A percentile compares a stretch with the other conserved stretches of the same genome.
Conservation (phyloP, 78 protist species). For the Dictyostelium firmibasis region DNA sequence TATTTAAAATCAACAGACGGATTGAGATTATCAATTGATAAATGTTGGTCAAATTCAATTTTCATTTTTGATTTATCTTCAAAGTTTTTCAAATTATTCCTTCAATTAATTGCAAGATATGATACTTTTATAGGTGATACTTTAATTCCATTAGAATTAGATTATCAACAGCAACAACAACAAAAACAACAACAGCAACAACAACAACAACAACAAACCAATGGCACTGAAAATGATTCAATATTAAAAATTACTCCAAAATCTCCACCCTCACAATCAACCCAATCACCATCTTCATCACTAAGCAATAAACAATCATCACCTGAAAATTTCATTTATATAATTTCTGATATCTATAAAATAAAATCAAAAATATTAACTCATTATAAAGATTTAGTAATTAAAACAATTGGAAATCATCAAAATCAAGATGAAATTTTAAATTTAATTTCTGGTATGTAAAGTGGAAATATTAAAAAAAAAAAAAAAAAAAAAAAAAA, state of each 20-base stretch:
- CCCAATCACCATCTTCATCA: neutral
- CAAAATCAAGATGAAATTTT: neutral
- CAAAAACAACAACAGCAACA: neutral
- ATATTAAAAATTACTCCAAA: neutral
- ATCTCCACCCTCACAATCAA: neutral
- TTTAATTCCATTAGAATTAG: neutral
- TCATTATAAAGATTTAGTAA: neutral
- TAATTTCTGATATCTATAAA: slow-evolving; percentile 36
- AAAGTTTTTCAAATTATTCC: slow-evolving; percentile 43
- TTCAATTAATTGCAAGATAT: slow-evolving; percentile 42
- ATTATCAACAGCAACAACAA: neutral
- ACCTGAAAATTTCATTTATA: slow-evolving; percentile 27
- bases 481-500: neutral
- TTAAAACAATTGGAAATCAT: slow-evolving; percentile 21
- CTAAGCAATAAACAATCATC: slow-evolving; percentile 9
- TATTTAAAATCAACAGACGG: slow-evolving; percentile 11
- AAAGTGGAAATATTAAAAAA: neutral
- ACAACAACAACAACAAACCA: neutral
- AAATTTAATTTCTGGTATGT: slow-evolving; percentile 2
- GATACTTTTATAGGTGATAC: slow-evolving; percentile 23
- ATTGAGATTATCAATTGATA: neutral
- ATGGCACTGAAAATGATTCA: neutral
- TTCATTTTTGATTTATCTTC: slow-evolving; percentile 40
- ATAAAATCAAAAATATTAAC: slow-evolving; percentile 15
- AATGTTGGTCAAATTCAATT: slow-evolving; percentile 47